Base-by-base conservation (phyloP, 306 rosid species). In the Dicorynia guianensis region DNA sequence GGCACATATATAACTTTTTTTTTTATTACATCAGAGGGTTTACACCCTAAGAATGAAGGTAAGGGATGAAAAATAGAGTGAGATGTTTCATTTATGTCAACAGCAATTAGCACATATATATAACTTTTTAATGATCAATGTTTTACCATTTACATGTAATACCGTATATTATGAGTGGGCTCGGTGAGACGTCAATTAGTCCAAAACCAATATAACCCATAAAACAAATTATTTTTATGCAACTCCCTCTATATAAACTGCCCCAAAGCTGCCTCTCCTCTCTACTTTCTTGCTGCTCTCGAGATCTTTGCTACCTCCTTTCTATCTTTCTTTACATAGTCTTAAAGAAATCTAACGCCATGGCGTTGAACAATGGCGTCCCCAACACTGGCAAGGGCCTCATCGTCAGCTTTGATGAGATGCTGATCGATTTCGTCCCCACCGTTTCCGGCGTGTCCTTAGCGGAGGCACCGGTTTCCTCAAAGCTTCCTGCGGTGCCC, bases 401-500 rank as follows among this genome's bases (percentile, higher is more conserved):
- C 75, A 86, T 95, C 64, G 92, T 95, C 11, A 89, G 93, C 67
- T 95, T 95, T 82, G 96, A 96, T 3, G 97, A 93, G 93, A 93
- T 93, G 97, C 85, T 93, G 5, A 93, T 90, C 83, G 96, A 93
- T 77, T 90, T 93, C 43, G 97, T 90, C 0, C 96, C 97, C 8
- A 93, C 94, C 2, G 87, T 49, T 7, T 88, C 97, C 46, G 94
- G 96, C 49, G 96, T 92, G 0, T 95, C 99, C 6, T 76, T 95
- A 4, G 96, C 99, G 0, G 93, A 90, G 49, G 99, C 97, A 1
- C 97, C 97, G 97, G 97, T 3, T 95, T 95, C 66, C 80, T 95
- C 59, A 92, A 95, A 40, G 99, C 99, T 1, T 97, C 99, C 53
- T 97, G 99, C 5, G 97, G 99, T 0, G 99, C 99, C 3, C 97